Conservation (phyloP, 441 rosid genomes). For the Gossypium lobatum region DNA sequence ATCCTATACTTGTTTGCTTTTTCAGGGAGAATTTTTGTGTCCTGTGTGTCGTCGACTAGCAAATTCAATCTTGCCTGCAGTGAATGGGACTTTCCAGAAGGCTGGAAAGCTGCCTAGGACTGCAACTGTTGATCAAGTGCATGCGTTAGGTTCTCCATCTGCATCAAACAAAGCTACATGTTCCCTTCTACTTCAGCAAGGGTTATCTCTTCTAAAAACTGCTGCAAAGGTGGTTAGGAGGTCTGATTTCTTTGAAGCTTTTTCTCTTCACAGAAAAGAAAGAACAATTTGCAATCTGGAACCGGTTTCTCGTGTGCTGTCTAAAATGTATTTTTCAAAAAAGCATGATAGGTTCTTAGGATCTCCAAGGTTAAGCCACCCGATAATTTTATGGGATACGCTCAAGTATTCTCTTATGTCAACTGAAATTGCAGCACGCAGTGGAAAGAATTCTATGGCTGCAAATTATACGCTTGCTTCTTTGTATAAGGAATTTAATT, state of each 20-base stretch:
- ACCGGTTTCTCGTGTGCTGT: conserved; percentile 43
- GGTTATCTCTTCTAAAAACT: conserved; percentile 55
- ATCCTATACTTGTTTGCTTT: conserved; percentile 23
- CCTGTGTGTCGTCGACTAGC: conserved; percentile 95
- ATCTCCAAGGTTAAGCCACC: conserved; percentile 43
- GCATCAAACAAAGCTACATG: conserved; percentile 24
- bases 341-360: conserved; percentile 37
- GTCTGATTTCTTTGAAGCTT: conserved; percentile 37
- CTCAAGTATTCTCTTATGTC: conserved; percentile 83
- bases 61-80: conserved; percentile 76
- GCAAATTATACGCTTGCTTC: conserved; percentile 50
- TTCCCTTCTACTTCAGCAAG: conserved; percentile 53
- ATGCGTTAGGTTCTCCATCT: conserved; percentile 19
- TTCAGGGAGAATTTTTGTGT: conserved; percentile 95
- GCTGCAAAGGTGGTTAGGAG: conserved; percentile 56
- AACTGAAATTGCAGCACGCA: conserved; percentile 78
- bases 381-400: conserved; percentile 86
- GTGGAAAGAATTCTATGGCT: conserved; percentile 41
- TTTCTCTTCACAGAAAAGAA: conserved; percentile 42
- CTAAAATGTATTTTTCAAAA: conserved; percentile 50
- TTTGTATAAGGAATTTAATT: conserved; percentile 62
- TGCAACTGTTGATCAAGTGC: conserved; percentile 24
- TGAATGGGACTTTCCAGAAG: conserved; percentile 45
- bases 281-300: conserved; percentile 46
- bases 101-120: conserved; percentile 45